phyloP scores from a whole-genome alignment of 768 basidiomycete genomes.

The Mycena galericulata region DNA sequence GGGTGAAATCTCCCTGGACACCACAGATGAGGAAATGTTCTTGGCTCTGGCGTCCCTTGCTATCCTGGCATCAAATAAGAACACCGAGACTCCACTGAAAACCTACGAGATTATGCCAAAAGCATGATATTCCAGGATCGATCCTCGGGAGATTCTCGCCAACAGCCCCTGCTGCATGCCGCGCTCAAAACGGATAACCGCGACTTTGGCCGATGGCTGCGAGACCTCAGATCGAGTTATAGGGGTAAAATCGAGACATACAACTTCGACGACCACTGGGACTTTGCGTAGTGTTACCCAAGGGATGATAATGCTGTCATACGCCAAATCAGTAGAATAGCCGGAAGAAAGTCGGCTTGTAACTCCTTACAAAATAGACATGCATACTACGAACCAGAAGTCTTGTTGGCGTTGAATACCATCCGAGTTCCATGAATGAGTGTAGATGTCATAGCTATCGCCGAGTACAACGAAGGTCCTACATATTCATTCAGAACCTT shows the following conservation, averaged over 20 bases:
- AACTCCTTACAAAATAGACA: conserved; percentile 74
- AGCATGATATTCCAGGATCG: conserved; percentile 86
- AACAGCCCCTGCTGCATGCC: conserved; percentile 90
- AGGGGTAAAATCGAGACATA: conserved; percentile 47
- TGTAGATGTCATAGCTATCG: conserved; percentile 70
- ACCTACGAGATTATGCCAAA: conserved; percentile 86
- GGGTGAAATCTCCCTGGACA: conserved; percentile 88
- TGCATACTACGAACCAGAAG: conserved; percentile 82
- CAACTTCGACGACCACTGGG: conserved; percentile 82
- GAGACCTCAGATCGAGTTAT: background rate
- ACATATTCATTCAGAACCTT: background rate
- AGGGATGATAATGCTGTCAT: conserved; percentile 71
- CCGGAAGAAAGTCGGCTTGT: conserved; percentile 33
- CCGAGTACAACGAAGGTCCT: conserved; percentile 78
- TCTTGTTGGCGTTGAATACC: conserved; percentile 75
- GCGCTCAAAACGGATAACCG: conserved; percentile 81
- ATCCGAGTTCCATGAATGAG: conserved; percentile 70
- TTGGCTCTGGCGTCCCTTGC: conserved; percentile 77
- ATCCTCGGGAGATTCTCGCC: conserved; percentile 81
- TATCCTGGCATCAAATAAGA: conserved; percentile 41
- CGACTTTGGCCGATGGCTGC: conserved; percentile 88
- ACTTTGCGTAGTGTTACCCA: conserved; percentile 85
- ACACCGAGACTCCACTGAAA: conserved; percentile 9
- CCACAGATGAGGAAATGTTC: conserved; percentile 89
- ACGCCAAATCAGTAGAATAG: conserved; percentile 8